Conservation (phyloP, 805 yeast species). For the Metschnikowia drakensbergensis region DNA sequence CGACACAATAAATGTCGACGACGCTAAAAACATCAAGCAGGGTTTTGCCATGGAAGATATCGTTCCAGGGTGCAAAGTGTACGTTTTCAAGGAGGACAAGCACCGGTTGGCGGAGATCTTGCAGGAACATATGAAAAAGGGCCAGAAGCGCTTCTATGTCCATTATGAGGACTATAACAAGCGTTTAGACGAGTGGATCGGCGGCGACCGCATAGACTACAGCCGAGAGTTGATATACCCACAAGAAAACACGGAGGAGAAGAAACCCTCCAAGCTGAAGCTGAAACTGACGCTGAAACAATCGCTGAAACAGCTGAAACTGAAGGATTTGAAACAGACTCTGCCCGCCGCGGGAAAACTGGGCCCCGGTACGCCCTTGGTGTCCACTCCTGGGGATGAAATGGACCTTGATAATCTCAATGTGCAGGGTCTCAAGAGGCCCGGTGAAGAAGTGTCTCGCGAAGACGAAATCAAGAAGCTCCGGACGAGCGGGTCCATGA, state of each 20-base stretch:
- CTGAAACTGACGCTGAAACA: constrained; percentile 24
- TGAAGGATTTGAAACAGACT: constrained; percentile 7
- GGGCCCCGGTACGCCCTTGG: constrained; percentile 26
- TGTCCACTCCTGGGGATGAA: constrained; percentile 46
- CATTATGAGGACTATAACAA: constrained; percentile 94
- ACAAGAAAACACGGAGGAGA: constrained; percentile 50
- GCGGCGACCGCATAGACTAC: constrained; percentile 65
- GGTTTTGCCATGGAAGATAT: constrained; percentile 46
- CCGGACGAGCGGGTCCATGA: constrained; percentile 96
- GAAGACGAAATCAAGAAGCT: constrained; percentile 91
- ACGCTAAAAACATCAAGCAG: constrained; percentile 1
- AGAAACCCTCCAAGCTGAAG: constrained; percentile 31
- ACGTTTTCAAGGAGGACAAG: constrained; percentile 76
- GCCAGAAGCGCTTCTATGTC: constrained; percentile 78
- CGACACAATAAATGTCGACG: background rate
- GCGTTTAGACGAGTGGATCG: constrained; percentile 94
- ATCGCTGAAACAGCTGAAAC: constrained; percentile 17
- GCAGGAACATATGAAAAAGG: constrained; percentile 69
- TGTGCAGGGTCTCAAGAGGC: constrained; percentile 72
- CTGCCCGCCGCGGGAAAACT: background rate
- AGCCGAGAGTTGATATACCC: constrained; percentile 71
- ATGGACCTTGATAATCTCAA: constrained; percentile 82
- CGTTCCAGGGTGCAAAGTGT: constrained; percentile 75
- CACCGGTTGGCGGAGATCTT: constrained; percentile 80
- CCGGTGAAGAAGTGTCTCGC: constrained; percentile 69